These are phyloP conservation scores for Amanita fuliginea DNA, from an alignment of 768 basidiomycete genomes.

Conservation along the genomic window DNA sequence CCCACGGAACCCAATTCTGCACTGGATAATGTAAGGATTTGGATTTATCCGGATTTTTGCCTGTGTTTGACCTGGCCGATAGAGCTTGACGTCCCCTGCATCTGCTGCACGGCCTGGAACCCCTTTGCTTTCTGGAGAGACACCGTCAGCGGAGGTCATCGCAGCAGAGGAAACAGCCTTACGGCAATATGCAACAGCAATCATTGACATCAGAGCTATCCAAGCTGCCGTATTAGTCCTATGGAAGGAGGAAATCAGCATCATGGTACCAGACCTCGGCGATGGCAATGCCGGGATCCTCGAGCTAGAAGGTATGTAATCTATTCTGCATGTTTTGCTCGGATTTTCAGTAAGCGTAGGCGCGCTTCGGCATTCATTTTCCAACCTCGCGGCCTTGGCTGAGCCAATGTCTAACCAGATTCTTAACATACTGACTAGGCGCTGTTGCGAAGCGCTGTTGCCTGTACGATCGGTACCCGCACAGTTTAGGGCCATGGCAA, in stretches of 20 bases:
- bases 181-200: constrained; percentile 52
- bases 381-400: constrained; percentile 37
- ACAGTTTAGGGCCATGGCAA: constrained; percentile 81
- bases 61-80: too few relatives aligned
- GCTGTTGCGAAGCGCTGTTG: constrained; percentile 79
- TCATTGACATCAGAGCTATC: constrained; percentile 58
- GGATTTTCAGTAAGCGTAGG: constrained; percentile 23
- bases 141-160: constrained; percentile 39
- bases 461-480: constrained; percentile 83
- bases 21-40: background rate
- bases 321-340: background rate
- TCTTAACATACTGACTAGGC: constrained; percentile 55
- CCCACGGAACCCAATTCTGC: constrained; percentile 9
- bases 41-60: background rate
- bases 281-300: constrained; percentile 18
- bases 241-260: constrained; percentile 59
- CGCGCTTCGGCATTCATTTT: constrained; percentile 43
- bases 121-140: constrained; percentile 37
- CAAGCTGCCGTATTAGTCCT: constrained; percentile 39
- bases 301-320: constrained; percentile 38
- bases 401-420: constrained; percentile 54
- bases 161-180: constrained; percentile 56
- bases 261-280: constrained; percentile 42
- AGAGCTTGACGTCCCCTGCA: constrained; percentile 11
- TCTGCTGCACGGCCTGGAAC: constrained; percentile 38